These are phyloP conservation scores for Seiridium unicorne DNA, from an alignment of 2,329 filamentous ascomycete species.

Conservation along the genomic window DNA sequence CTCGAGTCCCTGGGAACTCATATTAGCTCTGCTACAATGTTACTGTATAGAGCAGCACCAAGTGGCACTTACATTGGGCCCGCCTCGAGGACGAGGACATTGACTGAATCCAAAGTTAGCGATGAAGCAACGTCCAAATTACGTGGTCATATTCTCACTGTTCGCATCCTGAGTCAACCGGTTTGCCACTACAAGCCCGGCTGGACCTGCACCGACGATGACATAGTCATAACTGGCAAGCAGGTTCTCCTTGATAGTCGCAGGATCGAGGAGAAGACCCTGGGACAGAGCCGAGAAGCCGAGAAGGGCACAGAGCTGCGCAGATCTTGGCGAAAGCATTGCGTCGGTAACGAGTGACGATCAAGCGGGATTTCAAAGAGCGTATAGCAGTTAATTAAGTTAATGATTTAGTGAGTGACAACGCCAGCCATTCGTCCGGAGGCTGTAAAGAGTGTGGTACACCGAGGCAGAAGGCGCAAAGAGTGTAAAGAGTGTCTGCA, in stretches of 20 bases:
- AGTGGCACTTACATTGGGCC: neutral
- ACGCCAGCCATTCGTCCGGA: neutral
- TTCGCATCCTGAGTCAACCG: slow-evolving; percentile 14
- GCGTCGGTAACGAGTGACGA: neutral
- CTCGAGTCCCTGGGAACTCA: neutral
- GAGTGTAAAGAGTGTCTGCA: neutral
- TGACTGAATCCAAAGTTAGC: neutral
- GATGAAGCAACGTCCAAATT: no score
- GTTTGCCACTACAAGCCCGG: slow-evolving; percentile 16
- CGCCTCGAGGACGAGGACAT: slow-evolving; percentile 3
- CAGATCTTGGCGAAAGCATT: neutral
- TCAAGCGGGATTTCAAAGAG: neutral
- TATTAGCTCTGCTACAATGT: neutral
- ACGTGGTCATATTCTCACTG: neutral
- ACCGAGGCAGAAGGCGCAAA: neutral
- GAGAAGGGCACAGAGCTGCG: neutral
- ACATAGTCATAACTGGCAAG: slow-evolving; percentile 15
- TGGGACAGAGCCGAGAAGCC: neutral
- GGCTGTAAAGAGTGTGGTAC: neutral
- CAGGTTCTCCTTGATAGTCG: neutral
- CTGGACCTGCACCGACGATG: slow-evolving; percentile 15
- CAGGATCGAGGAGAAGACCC: slow-evolving; percentile 1
- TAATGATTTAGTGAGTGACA: neutral
- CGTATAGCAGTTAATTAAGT: neutral
- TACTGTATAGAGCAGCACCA: neutral